Percentiles rank a stretch among this genome's conserved stretches.
phyloP scores from a whole-genome alignment of 2,329 filamentous ascomycete genomes.

The Zelopaecilomyces penicillatus region DNA sequence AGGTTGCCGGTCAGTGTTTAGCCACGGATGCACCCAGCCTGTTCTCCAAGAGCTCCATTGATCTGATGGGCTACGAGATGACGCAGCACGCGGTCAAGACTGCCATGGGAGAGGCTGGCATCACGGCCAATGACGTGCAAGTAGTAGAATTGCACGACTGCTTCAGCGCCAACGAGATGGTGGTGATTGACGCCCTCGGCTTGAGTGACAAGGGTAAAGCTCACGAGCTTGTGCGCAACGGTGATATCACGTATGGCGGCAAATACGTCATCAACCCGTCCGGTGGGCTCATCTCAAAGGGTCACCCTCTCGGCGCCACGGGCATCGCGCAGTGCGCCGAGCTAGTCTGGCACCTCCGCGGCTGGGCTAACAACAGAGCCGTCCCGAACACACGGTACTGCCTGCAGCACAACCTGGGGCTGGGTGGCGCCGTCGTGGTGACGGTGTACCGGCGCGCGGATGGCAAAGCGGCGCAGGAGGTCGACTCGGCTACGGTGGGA shows the following conservation, averaged over 20 bases:
- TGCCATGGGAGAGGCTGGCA: constrained; percentile 67
- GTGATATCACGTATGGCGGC: constrained; percentile 87
- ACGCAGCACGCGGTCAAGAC: constrained; percentile 57
- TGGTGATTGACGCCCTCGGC: constrained; percentile 78
- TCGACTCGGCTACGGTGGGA: constrained; percentile 57
- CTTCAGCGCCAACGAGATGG: constrained; percentile 92
- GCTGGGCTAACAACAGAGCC: constrained; percentile 88
- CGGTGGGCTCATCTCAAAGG: constrained; percentile 91
- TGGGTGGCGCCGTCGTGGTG: constrained; percentile 84
- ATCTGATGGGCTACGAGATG: constrained; percentile 87
- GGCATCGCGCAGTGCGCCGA: constrained; percentile 95
- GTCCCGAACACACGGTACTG: constrained; percentile 61
- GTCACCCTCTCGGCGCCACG: constrained; percentile 86
- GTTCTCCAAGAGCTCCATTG: constrained; percentile 74
- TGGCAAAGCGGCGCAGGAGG: constrained; percentile 51
- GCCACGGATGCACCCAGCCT: constrained; percentile 76
- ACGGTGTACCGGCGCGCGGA: constrained; percentile 84
- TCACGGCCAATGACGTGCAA: constrained; percentile 61
- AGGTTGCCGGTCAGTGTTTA: constrained; percentile 80
- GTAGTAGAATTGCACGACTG: constrained; percentile 95
- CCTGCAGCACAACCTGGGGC: constrained; percentile 86
- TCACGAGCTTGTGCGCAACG: constrained; percentile 78
- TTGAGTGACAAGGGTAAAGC: constrained; percentile 73
- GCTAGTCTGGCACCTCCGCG: constrained; percentile 87
- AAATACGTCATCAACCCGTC: constrained; percentile 84